Conservation (phyloP, 805 yeast species). For the Wickerhamiella australiensis region DNA sequence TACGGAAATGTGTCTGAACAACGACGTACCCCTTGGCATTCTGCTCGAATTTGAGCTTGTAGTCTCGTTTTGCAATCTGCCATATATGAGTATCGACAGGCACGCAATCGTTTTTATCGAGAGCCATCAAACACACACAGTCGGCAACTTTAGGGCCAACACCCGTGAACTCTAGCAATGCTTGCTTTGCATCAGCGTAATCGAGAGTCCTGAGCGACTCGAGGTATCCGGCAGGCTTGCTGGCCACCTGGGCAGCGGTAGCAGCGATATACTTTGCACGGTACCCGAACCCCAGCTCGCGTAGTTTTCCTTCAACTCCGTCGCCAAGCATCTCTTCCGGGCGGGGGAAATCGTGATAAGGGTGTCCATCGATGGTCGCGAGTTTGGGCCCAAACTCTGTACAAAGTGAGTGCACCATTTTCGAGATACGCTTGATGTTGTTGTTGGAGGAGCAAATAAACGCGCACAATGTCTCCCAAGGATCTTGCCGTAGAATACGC, state of each 20-base stretch:
- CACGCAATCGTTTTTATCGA: conserved; percentile 74
- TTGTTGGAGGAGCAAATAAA: conserved; percentile 95
- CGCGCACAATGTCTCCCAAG: conserved; percentile 88
- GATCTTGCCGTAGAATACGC: conserved; percentile 81
- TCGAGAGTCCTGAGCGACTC: conserved; percentile 35
- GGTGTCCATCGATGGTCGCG: conserved; percentile 39
- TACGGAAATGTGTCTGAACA: conserved; percentile 48
- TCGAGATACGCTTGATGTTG: conserved; percentile 83
- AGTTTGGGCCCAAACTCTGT: conserved; percentile 54
- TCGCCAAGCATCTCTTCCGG: conserved; percentile 39
- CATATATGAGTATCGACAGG: conserved; percentile 95
- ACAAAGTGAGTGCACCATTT: conserved; percentile 78
- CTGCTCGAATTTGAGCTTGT: conserved; percentile 34
- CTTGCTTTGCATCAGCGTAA: conserved; percentile 44
- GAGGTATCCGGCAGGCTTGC: conserved; percentile 29
- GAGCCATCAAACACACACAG: conserved; percentile 84
- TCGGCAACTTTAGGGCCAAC: conserved; percentile 98
- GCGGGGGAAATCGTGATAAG: conserved; percentile 62
- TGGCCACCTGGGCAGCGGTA: conserved; percentile 51
- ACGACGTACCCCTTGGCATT: conserved; percentile 41
- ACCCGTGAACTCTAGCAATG: conserved; percentile 57
- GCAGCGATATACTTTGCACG: conserved; percentile 76
- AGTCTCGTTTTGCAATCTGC: conserved; percentile 77
- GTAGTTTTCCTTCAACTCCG: conserved; percentile 36
- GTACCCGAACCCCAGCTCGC: conserved; percentile 62